These are phyloP conservation scores for Xerocomellus intermedius DNA, from an alignment of 768 basidiomycete genomes.

Conservation along the genomic window DNA sequence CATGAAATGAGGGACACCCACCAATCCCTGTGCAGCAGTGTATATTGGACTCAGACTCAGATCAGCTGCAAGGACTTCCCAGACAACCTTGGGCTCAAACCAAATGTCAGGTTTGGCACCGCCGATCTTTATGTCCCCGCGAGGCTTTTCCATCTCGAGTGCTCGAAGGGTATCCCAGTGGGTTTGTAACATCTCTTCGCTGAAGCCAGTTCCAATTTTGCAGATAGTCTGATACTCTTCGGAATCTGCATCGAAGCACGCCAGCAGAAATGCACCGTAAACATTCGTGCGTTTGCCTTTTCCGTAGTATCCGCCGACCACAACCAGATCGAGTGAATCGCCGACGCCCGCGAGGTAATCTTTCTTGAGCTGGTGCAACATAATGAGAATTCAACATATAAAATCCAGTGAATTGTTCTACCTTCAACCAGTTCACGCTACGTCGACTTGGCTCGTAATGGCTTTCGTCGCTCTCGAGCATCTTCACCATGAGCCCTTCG, in stretches of 20 bases:
- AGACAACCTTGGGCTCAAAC: slow-evolving; percentile 97
- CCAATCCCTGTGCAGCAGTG: slow-evolving; percentile 89
- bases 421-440: slow-evolving; percentile 98
- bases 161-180: slow-evolving; percentile 83
- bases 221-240: slow-evolving; percentile 97
- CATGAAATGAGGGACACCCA: slow-evolving; percentile 36
- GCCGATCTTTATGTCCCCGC: slow-evolving; percentile 85
- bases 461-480: slow-evolving; percentile 89
- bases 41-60: slow-evolving; percentile 95
- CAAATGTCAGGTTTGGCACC: slow-evolving; percentile 96
- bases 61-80: slow-evolving; percentile 98
- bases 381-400: not conserved
- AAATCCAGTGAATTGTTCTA: slow-evolving; percentile 28
- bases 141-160: slow-evolving; percentile 63
- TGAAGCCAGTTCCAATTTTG: slow-evolving; percentile 99
- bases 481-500: slow-evolving; percentile 99
- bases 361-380: slow-evolving; percentile 81
- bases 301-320: slow-evolving; percentile 97
- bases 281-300: slow-evolving; percentile 97
- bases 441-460: slow-evolving; percentile 94
- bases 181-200: slow-evolving; percentile 80
- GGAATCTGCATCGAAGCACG: slow-evolving; percentile 92
- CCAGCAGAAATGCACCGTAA: slow-evolving; percentile 96
- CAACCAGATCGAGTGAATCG: slow-evolving; percentile 95
- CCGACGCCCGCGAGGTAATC: slow-evolving; percentile 96